Percentiles rank a stretch among this genome's conserved stretches.
Evolutionary conservation across 495 filamentous ascomycete species (phyloP).

Genomic region (Amniculicola lignicola): DNA sequence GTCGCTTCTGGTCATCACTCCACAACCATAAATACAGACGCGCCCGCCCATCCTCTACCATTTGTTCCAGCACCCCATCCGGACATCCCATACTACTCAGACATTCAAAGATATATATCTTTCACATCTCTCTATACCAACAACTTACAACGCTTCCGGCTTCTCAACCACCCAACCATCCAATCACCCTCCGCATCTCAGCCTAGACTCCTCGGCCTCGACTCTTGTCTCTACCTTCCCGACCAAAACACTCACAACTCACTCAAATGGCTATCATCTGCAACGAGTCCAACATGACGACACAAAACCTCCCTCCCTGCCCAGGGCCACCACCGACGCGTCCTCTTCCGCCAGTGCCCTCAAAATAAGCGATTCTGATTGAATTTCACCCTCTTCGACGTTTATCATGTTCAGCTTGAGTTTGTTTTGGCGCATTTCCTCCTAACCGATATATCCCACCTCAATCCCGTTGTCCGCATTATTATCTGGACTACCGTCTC

Average conservation of each 20-base stretch:
- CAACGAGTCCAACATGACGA: slow-evolving; percentile 61
- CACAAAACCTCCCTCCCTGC: slow-evolving; percentile 69
- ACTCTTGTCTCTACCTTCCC: background rate
- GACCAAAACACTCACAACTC: slow-evolving; percentile 3
- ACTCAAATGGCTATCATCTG: slow-evolving; percentile 29
- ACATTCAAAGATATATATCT: slow-evolving; percentile 17
- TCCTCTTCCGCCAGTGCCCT: slow-evolving; percentile 74
- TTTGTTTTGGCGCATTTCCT: slow-evolving; percentile 12
- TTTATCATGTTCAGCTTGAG: slow-evolving; percentile 5
- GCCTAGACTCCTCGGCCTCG: too few relatives aligned
- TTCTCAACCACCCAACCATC: slow-evolving; percentile 2
- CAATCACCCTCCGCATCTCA: too few relatives aligned
- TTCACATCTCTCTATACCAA: background rate
- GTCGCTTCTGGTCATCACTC: slow-evolving; percentile 11
- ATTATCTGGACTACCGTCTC: slow-evolving; percentile 3
- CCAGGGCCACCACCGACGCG: slow-evolving; percentile 80
- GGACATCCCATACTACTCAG: slow-evolving; percentile 11
- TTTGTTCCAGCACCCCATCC: slow-evolving; percentile 27
- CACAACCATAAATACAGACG: slow-evolving; percentile 32
- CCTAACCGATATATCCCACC: slow-evolving; percentile 4
- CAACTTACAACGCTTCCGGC: background rate
- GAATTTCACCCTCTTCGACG: background rate
- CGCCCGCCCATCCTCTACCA: slow-evolving; percentile 12
- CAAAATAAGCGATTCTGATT: slow-evolving; percentile 26
- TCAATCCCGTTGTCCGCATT: background rate